A percentile compares a stretch with the other conserved stretches of the same genome.
Evolutionary conservation across 192 early-diverging fungal genomes (phyloP).

Genomic region (Gonapodya prolifera): DNA sequence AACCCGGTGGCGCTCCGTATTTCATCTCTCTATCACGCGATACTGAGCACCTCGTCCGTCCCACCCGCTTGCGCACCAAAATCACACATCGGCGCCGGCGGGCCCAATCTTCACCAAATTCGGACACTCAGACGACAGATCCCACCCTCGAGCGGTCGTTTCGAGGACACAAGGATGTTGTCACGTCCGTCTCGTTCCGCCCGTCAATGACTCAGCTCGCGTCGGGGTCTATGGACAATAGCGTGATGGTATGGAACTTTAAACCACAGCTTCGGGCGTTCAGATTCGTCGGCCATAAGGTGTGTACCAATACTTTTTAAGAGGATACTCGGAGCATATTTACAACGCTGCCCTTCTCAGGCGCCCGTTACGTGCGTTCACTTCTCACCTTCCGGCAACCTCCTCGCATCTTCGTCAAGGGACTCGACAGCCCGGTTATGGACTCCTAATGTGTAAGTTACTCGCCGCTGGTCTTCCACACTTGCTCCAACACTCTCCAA

Average conservation of each 20-base stretch:
- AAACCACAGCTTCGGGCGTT: slow-evolving; percentile 43
- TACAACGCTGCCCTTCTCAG: slow-evolving; percentile 14
- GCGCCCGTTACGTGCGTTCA: slow-evolving; percentile 36
- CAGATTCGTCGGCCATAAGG: slow-evolving; percentile 45
- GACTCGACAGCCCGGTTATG: slow-evolving; percentile 44
- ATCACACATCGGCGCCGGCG: too few species aligned
- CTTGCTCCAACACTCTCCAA: slow-evolving; percentile 9
- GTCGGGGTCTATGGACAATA: slow-evolving; percentile 33
- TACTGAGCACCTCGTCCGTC: too few species aligned
- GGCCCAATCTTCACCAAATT: too few species aligned
- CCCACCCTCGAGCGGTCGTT: slow-evolving; percentile 44
- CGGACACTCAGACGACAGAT: neutral
- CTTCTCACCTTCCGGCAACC: slow-evolving; percentile 33
- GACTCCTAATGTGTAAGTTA: slow-evolving; percentile 42
- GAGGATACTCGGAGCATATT: neutral
- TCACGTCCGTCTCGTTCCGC: slow-evolving; percentile 38
- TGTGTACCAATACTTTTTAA: slow-evolving; percentile 8
- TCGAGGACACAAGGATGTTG: slow-evolving; percentile 42
- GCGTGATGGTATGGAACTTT: slow-evolving; percentile 57
- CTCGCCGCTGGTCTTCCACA: neutral
- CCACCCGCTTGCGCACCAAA: neutral
- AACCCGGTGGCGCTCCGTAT: too few species aligned
- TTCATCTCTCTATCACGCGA: too few species aligned
- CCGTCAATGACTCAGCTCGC: slow-evolving; percentile 44
- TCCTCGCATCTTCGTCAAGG: slow-evolving; percentile 35